Percentiles rank a stretch among this genome's conserved stretches.
These are phyloP conservation scores for Erucastrum elatum DNA, from an alignment of 345 rosid species.

Conservation along the genomic window DNA sequence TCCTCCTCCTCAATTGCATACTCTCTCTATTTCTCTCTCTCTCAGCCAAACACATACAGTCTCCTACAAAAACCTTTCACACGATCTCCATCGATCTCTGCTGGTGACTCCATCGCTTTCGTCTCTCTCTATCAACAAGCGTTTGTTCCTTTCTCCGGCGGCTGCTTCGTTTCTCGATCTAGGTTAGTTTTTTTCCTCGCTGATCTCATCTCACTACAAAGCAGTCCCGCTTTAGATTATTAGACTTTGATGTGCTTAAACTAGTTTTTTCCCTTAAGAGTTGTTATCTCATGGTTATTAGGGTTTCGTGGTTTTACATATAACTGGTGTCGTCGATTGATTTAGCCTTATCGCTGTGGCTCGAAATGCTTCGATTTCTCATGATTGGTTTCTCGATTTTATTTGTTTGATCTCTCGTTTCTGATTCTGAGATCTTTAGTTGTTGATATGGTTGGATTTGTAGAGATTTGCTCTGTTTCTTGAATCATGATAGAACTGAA, in stretches of 20 bases:
- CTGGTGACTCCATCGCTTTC: slow-evolving; percentile 2
- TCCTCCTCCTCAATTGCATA: background rate
- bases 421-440: background rate
- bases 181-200: slow-evolving; percentile 21
- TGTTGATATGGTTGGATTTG: background rate
- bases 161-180: slow-evolving; percentile 13
- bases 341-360: background rate
- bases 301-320: background rate
- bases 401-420: background rate
- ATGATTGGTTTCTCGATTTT: background rate
- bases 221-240: background rate
- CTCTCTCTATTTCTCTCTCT: background rate
- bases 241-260: background rate
- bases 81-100: background rate
- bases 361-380: background rate
- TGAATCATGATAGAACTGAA: background rate
- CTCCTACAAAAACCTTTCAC: background rate
- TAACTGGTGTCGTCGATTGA: background rate
- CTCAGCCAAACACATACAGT: slow-evolving; percentile 11
- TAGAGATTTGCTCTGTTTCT: background rate
- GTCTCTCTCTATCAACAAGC: slow-evolving; percentile 4
- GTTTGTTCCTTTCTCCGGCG: background rate
- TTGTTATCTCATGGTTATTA: background rate
- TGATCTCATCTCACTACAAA: background rate
- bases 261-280: background rate